These are phyloP conservation scores for Solanum corneliomulleri DNA, from an alignment of 257 asterid species.

Conservation along the genomic window DNA sequence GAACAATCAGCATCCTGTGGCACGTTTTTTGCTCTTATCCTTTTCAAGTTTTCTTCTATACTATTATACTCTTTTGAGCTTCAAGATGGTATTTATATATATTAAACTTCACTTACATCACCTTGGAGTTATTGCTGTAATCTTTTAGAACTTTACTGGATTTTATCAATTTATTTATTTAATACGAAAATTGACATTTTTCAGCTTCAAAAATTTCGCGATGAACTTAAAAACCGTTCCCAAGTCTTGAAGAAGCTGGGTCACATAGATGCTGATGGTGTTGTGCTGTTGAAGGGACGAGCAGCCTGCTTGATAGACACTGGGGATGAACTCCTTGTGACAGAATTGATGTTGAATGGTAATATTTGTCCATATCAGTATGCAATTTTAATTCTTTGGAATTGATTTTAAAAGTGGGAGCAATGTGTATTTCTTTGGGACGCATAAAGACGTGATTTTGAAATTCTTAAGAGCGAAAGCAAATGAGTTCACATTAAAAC, in stretches of 20 bases:
- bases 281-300: constrained; percentile 89
- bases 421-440: neutral
- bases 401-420: neutral
- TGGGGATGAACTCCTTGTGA: constrained; percentile 96
- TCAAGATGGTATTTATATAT: neutral
- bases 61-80: neutral
- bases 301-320: constrained; percentile 99
- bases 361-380: neutral
- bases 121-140: neutral
- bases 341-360: constrained; percentile 97
- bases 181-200: neutral
- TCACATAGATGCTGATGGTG: constrained; percentile 80
- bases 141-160: neutral
- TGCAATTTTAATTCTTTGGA: neutral
- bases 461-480: neutral
- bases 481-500: neutral
- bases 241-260: constrained; percentile 89
- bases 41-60: neutral
- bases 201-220: constrained; percentile 96
- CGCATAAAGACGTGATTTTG: neutral
- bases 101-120: neutral
- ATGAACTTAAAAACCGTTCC: constrained; percentile 92
- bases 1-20: neutral
- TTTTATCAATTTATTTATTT: neutral
- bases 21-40: neutral